phyloP scores from a whole-genome alignment of 169 alveolate species.

The Plasmodium adleri region DNA sequence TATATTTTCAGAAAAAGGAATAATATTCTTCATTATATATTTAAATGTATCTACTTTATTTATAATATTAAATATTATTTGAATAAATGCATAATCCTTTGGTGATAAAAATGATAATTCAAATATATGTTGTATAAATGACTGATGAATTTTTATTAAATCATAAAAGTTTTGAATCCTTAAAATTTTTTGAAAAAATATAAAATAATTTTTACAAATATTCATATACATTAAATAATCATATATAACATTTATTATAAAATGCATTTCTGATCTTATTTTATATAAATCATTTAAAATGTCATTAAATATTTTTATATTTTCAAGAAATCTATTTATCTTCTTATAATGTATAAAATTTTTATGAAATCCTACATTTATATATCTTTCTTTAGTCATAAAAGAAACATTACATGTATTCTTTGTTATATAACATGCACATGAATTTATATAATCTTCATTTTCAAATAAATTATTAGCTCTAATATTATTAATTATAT shows the following conservation, averaged over 20 bases:
- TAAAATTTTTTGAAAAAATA: constrained; percentile 34
- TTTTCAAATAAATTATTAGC: not conserved
- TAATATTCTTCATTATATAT: constrained; percentile 4
- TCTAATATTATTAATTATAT: constrained; percentile 29
- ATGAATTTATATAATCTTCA: not conserved
- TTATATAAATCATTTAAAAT: constrained; percentile 24
- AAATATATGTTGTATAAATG: constrained; percentile 14
- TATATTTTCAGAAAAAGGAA: not conserved
- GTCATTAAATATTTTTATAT: constrained; percentile 31
- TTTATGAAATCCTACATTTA: constrained; percentile 32
- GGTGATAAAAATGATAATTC: constrained; percentile 25
- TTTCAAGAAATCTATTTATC: constrained; percentile 4
- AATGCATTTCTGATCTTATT: constrained; percentile 44
- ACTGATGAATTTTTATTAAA: constrained; percentile 24
- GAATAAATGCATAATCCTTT: constrained; percentile 4
- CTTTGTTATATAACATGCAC: not conserved
- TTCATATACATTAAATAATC: constrained; percentile 45
- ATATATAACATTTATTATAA: constrained; percentile 10
- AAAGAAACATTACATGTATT: not conserved
- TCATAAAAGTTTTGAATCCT: not conserved
- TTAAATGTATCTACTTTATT: constrained; percentile 21
- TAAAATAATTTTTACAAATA: constrained; percentile 25
- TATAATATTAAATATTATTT: constrained; percentile 11
- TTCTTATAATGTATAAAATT: not conserved
- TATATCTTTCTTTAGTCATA: constrained; percentile 10